Evolutionary conservation across 371 early-diverging fungal species (phyloP), one percentile per base, ranked within the genome.

Genomic region (Umbelopsis sp.): DNA sequence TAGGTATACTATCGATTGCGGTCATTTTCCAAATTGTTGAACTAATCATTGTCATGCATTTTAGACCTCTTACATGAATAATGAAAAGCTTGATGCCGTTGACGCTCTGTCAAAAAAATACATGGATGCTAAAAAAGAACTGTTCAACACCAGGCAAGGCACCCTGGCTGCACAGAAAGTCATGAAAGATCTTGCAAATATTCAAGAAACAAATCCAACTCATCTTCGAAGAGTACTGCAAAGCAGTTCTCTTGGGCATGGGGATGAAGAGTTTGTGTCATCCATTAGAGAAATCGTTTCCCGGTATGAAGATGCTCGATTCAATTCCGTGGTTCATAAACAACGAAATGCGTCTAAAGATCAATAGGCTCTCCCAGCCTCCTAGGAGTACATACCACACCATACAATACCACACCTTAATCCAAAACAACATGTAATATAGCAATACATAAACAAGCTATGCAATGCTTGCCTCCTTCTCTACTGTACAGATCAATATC

Each of bases 221-320:
- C 57, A 57, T 9, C 57, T 57, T 35, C 57, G 35, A 57, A 57
- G 57, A 57, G 57, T 57, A 14, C 14, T 57, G 29, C 37, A 57
- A 35, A 57, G 57, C n/a, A 57, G 57, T 12, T 57, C 57, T 57
- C 37, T 57, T 11, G 57, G 57, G 3, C 22, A 29, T 29, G n/a
- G 48, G 4, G 48, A 37, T 18, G 57, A 57, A 35, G 57, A 32
- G 1, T 57, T 57, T 35, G 35, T 35, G 16, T 35, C 29, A 5
- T 16, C 57, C 4, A 35, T 18, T 32, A 29, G 35, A 35, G 57
- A 57, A 8, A 9, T 57, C 9, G 35, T 57, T 11, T 18, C 18
- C 3, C 57, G 57, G 8, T 57, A 57, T 57, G 57, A 57, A 57
- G 35, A 29, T 16, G 57, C 57, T 7, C 29, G 57, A 14, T 57